Conservation (phyloP, 192 early-diverging fungal genomes). For the Fimicolochytrium jonesii region DNA sequence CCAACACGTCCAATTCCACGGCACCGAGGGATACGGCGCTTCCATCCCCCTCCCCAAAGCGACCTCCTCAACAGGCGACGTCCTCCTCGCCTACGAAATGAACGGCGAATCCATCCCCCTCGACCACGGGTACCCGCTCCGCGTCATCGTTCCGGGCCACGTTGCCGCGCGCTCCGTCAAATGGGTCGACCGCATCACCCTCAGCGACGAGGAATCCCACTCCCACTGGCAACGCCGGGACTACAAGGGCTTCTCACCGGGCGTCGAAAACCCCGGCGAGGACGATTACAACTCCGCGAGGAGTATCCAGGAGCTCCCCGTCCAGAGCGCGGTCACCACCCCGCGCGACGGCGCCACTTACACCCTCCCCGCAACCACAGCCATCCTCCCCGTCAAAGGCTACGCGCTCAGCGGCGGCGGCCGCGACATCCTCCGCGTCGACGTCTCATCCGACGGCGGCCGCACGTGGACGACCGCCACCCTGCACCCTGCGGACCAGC, state of each 20-base stretch:
- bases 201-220: constrained; percentile 37
- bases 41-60: constrained; percentile 66
- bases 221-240: constrained; percentile 45
- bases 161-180: constrained; percentile 89
- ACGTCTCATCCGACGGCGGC: constrained; percentile 62
- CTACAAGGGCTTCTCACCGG: constrained; percentile 56
- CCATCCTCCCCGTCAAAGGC: constrained; percentile 44
- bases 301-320: constrained; percentile 69
- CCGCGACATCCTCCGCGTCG: constrained; percentile 38
- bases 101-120: constrained; percentile 31
- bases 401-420: constrained; percentile 40
- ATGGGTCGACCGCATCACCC: constrained; percentile 47
- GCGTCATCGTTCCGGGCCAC: constrained; percentile 82
- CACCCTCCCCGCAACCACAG: constrained; percentile 29
- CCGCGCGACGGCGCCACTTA: constrained; percentile 39
- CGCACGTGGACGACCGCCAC: constrained; percentile 70
- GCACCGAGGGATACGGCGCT: constrained; percentile 59
- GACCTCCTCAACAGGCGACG: constrained; percentile 58
- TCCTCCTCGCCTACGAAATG: constrained; percentile 72
- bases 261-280: constrained; percentile 12
- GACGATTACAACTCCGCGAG: constrained; percentile 47
- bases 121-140: constrained; percentile 79
- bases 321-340: constrained; percentile 70
- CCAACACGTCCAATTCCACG: constrained; percentile 42
- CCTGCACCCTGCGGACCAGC: constrained; percentile 24